Conservation (phyloP, 208 protist genomes). For the Leptomonas seymouri region DNA sequence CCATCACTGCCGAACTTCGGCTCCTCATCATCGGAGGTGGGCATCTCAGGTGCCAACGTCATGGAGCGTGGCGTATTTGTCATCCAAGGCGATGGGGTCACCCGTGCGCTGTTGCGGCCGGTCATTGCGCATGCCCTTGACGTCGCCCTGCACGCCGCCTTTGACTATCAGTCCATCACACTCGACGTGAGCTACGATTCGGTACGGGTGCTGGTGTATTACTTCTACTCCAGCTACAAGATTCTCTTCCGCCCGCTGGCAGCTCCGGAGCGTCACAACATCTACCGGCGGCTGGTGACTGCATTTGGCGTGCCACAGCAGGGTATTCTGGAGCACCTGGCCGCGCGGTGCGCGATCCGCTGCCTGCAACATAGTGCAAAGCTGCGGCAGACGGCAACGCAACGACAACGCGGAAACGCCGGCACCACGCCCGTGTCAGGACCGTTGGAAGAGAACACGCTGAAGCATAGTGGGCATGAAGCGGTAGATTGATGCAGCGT, state of each 20-base stretch:
- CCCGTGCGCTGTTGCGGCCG: conserved; percentile 6
- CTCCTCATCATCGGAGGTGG: background rate
- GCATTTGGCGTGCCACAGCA: conserved; percentile 73
- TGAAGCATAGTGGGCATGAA: no score
- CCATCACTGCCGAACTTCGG: background rate
- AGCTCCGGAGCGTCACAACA: conserved; percentile 66
- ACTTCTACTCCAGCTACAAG: conserved; percentile 77
- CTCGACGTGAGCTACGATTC: conserved; percentile 77
- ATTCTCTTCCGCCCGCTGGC: conserved; percentile 76
- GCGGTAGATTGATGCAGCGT: no score
- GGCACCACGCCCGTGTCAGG: no score
- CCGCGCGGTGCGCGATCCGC: conserved; percentile 73
- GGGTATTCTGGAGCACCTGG: conserved; percentile 70
- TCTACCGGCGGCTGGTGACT: conserved; percentile 63
- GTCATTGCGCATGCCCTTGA: conserved; percentile 10
- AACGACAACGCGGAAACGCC: background rate
- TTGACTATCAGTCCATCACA: conserved; percentile 61
- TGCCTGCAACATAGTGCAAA: conserved; percentile 48
- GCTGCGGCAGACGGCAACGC: background rate
- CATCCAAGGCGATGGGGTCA: conserved; percentile 19
- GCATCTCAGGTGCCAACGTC: background rate
- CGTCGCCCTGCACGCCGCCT: conserved; percentile 27
- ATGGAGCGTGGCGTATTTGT: background rate
- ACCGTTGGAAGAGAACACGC: no score
- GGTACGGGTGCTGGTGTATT: conserved; percentile 74